Evolutionary conservation across 176 grass and related monocot genomes (phyloP).

Genomic region (Juncus effusus): DNA sequence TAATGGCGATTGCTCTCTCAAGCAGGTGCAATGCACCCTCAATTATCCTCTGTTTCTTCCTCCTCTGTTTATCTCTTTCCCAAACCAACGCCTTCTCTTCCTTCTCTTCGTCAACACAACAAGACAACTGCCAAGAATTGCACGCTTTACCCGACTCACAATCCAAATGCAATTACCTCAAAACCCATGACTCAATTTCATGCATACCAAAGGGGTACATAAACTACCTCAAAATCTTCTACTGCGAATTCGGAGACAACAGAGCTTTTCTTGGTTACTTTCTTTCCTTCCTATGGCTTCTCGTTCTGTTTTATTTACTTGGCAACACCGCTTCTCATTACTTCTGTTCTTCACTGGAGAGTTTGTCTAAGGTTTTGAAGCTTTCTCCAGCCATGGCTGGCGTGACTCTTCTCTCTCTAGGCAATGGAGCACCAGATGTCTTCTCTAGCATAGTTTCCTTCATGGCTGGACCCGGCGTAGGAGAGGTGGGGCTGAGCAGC

Average conservation of each 20-base stretch:
- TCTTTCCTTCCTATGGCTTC: constrained; percentile 43
- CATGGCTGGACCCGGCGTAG: constrained; percentile 35
- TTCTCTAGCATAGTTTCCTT: constrained; percentile 79
- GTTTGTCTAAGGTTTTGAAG: constrained; percentile 42
- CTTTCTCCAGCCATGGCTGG: constrained; percentile 67
- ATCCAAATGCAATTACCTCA: constrained; percentile 42
- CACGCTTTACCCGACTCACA: constrained; percentile 18
- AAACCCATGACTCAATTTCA: constrained; percentile 1
- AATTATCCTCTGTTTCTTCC: constrained; percentile 28
- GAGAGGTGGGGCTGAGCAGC: constrained; percentile 63
- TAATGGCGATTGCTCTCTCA: constrained; percentile 40
- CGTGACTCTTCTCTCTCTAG: constrained; percentile 70
- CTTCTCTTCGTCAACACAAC: background rate
- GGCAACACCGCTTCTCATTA: constrained; percentile 73
- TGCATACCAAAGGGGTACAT: constrained; percentile 59
- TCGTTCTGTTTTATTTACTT: constrained; percentile 81
- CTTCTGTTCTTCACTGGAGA: constrained; percentile 63
- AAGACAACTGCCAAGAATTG: constrained; percentile 38
- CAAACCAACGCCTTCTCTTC: background rate
- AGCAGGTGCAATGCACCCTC: constrained; percentile 39
- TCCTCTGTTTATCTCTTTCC: constrained; percentile 27
- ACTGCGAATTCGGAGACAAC: constrained; percentile 35
- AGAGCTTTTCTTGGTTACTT: constrained; percentile 36
- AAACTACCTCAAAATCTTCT: constrained; percentile 65
- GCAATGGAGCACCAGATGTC: constrained; percentile 79